phyloP scores from a whole-genome alignment of 352 stramenopile genomes.

The Pythium brachiatum region DNA sequence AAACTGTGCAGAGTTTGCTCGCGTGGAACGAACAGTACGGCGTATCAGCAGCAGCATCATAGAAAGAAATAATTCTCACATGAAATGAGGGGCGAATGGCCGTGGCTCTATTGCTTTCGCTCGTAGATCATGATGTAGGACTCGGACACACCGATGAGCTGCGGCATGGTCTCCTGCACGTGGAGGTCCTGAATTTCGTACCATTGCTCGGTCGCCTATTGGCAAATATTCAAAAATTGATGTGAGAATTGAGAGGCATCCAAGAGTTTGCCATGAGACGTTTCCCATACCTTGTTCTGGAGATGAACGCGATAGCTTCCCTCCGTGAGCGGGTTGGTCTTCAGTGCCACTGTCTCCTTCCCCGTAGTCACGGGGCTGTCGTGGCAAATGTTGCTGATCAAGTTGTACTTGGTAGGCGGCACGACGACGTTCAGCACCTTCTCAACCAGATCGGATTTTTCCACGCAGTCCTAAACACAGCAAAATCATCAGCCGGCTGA shows the following conservation, averaged over 20 bases:
- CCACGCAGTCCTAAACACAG: conserved; percentile 58
- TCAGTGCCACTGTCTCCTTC: conserved; percentile 73
- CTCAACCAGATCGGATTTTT: conserved; percentile 75
- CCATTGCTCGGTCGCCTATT: conserved; percentile 92
- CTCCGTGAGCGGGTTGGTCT: conserved; percentile 93
- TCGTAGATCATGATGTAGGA: conserved; percentile 92
- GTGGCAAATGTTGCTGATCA: conserved; percentile 98
- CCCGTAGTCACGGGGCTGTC: conserved; percentile 92
- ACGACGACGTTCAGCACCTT: conserved; percentile 50
- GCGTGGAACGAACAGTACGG: conserved; percentile 72
- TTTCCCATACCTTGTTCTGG: conserved; percentile 81
- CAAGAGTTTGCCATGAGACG: background rate
- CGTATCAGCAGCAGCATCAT: conserved; percentile 42
- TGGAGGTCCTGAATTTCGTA: conserved; percentile 99
- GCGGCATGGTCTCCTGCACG: conserved; percentile 96
- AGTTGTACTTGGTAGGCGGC: conserved; percentile 93
- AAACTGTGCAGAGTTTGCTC: conserved; percentile 50
- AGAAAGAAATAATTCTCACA: conserved; percentile 12
- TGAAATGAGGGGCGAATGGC: background rate
- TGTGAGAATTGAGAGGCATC: conserved; percentile 2
- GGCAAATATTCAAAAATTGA: background rate
- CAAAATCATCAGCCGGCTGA: background rate
- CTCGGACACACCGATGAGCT: conserved; percentile 97
- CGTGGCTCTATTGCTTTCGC: conserved; percentile 53
- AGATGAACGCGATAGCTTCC: conserved; percentile 97